Conservation (phyloP, 352 stramenopile species). For the Globisporangium paroecandrum region DNA sequence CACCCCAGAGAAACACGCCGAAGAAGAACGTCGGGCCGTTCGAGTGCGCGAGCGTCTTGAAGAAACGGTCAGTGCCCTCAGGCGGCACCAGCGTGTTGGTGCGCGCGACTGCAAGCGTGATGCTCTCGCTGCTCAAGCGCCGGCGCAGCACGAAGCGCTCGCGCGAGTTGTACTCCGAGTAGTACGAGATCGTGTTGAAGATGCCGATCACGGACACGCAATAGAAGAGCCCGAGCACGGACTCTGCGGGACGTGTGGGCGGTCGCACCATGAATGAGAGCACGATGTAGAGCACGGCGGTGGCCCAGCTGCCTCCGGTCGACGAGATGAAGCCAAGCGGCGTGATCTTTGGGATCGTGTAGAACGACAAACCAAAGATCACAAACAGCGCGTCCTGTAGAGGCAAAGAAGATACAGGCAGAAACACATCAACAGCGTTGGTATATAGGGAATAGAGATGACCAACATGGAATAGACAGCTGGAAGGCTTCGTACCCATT, state of each 20-base stretch:
- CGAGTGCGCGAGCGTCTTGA: slow-evolving; percentile 25
- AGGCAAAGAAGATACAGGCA: neutral
- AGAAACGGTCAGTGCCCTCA: slow-evolving; percentile 17
- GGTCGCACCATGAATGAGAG: slow-evolving; percentile 59
- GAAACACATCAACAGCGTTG: neutral
- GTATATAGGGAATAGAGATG: neutral
- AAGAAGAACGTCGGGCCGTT: slow-evolving; percentile 60
- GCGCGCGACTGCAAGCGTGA: slow-evolving; percentile 66
- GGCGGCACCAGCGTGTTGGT: slow-evolving; percentile 34
- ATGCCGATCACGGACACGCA: slow-evolving; percentile 70
- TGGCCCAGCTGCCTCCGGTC: slow-evolving; percentile 68
- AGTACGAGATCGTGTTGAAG: slow-evolving; percentile 86
- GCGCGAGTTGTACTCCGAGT: slow-evolving; percentile 79
- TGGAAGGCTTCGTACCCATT: slow-evolving; percentile 55
- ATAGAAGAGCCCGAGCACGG: slow-evolving; percentile 64
- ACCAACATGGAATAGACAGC: neutral
- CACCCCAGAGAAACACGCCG: slow-evolving; percentile 66
- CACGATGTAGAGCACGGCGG: slow-evolving; percentile 46
- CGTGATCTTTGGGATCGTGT: slow-evolving; percentile 83
- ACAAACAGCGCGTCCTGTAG: slow-evolving; percentile 79
- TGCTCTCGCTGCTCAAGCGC: slow-evolving; percentile 69
- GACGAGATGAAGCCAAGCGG: slow-evolving; percentile 74
- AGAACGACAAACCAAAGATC: slow-evolving; percentile 82
- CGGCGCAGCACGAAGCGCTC: slow-evolving; percentile 74
- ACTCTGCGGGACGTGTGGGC: slow-evolving; percentile 37